These are phyloP conservation scores for Colletotrichum melonis DNA, from an alignment of 2,329 filamentous ascomycete genomes.

Conservation along the genomic window DNA sequence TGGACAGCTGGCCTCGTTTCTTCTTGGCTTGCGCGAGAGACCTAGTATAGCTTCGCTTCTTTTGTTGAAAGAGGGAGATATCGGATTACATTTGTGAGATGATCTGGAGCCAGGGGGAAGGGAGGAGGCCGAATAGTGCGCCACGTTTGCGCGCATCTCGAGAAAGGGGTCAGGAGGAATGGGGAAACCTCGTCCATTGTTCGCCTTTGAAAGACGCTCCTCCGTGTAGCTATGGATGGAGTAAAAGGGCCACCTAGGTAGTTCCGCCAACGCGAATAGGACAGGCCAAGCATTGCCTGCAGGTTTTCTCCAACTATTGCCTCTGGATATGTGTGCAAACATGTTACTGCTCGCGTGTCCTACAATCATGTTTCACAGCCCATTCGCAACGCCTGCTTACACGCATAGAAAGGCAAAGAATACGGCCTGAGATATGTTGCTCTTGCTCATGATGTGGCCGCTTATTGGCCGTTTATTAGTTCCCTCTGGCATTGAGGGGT, in stretches of 20 bases:
- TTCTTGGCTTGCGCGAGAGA: constrained; percentile 32
- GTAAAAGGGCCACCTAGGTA: constrained; percentile 8
- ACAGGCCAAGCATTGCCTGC: constrained; percentile 13
- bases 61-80: constrained; percentile 15
- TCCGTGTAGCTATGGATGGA: constrained; percentile 17
- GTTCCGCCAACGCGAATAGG: constrained; percentile 18
- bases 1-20: not conserved
- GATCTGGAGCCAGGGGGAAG: not conserved
- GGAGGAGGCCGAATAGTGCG: not conserved
- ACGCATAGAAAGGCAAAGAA: not conserved
- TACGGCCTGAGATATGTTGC: not conserved
- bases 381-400: not conserved
- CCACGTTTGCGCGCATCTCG: constrained; percentile 2
- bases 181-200: not conserved
- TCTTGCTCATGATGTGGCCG: constrained; percentile 2
- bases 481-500: not conserved
- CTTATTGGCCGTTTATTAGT: constrained; percentile 9
- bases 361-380: not conserved
- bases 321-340: not conserved
- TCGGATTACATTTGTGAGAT: constrained; percentile 26
- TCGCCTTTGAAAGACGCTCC: not conserved
- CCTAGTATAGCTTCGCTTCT: constrained; percentile 31
- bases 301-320: constrained; percentile 4
- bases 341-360: not conserved
- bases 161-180: not conserved